Percentiles rank a stretch among this genome's conserved stretches.
Conservation (phyloP, 2,329 filamentous ascomycete genomes). For the Neofusicoccum laricinum region DNA sequence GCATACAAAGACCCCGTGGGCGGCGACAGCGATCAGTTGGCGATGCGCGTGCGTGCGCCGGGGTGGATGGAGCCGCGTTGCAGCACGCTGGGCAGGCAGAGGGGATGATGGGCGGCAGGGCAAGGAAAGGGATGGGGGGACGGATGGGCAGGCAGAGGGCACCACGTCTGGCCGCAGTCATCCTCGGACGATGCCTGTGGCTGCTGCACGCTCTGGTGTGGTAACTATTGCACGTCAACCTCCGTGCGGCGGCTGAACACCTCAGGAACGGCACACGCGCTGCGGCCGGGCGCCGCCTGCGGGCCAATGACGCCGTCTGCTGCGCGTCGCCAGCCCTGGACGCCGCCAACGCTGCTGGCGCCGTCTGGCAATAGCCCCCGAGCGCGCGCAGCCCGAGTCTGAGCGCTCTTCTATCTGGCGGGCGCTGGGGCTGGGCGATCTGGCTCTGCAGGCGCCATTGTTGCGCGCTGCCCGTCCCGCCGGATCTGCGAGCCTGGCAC, state of each 20-base stretch:
- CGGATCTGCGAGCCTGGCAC: neutral
- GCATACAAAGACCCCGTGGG: slow-evolving; percentile 16
- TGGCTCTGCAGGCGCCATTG: slow-evolving; percentile 2
- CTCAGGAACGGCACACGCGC: slow-evolving; percentile 9
- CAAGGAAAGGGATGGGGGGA: slow-evolving; percentile 8
- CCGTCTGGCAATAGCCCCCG: neutral
- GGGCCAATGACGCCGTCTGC: neutral
- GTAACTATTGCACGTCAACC: slow-evolving; percentile 15
- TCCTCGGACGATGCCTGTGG: slow-evolving; percentile 19
- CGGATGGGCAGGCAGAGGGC: slow-evolving; percentile 14
- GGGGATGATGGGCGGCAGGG: neutral
- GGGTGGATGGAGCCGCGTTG: neutral
- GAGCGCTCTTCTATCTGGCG: neutral
- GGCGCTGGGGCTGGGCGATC: slow-evolving; percentile 1
- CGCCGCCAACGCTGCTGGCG: slow-evolving; percentile 1
- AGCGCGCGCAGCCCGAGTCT: neutral
- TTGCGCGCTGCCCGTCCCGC: slow-evolving; percentile 3
- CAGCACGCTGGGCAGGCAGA: neutral
- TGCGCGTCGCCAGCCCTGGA: neutral
- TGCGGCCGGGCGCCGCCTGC: neutral
- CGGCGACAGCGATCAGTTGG: slow-evolving; percentile 10
- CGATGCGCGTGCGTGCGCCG: slow-evolving; percentile 4
- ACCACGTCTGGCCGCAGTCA: slow-evolving; percentile 1
- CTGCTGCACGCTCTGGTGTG: slow-evolving; percentile 19
- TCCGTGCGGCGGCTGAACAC: slow-evolving; percentile 17